Evolutionary conservation across 129 eudicot species (phyloP).

Genomic region (Chrysanthemum seticuspe): DNA sequence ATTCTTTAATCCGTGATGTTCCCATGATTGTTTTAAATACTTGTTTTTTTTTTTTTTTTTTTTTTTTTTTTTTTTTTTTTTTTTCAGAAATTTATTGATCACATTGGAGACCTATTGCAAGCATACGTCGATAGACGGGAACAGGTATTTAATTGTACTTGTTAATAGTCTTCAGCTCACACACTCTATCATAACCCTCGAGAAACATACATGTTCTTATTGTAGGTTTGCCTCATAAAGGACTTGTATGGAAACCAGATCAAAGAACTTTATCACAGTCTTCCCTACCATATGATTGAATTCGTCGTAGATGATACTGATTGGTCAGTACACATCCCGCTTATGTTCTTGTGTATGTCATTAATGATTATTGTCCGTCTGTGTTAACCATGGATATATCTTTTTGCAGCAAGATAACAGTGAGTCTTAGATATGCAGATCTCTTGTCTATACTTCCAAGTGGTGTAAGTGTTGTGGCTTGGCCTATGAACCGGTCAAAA

Average conservation of each 20-base stretch:
- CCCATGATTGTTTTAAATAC: not conserved
- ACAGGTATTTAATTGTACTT: constrained; percentile 48
- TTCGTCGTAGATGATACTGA: constrained; percentile 71
- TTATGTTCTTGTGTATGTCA: not conserved
- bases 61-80: constrained; percentile 16
- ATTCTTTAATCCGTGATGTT: not conserved
- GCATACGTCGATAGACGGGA: constrained; percentile 94
- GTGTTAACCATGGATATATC: not conserved
- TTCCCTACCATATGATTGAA: constrained; percentile 83
- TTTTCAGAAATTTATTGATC: constrained; percentile 82
- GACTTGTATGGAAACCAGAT: constrained; percentile 94
- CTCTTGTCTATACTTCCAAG: constrained; percentile 79
- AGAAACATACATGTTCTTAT: constrained; percentile 11
- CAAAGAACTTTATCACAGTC: constrained; percentile 88
- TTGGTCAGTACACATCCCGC: constrained; percentile 43
- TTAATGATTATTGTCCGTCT: constrained; percentile 4
- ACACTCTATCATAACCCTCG: not conserved
- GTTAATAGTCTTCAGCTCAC: not conserved
- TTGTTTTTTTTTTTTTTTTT: constrained; percentile 11
- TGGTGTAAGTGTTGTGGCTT: constrained; percentile 74
- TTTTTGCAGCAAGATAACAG: constrained; percentile 72
- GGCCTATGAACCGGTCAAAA: constrained; percentile 66
- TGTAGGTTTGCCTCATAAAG: constrained; percentile 78
- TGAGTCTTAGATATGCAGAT: constrained; percentile 71
- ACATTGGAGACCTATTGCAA: constrained; percentile 89